A percentile compares a stretch with the other conserved stretches of the same genome.
Conservation (phyloP, 345 rosid species). For the Kandelia obovata region DNA sequence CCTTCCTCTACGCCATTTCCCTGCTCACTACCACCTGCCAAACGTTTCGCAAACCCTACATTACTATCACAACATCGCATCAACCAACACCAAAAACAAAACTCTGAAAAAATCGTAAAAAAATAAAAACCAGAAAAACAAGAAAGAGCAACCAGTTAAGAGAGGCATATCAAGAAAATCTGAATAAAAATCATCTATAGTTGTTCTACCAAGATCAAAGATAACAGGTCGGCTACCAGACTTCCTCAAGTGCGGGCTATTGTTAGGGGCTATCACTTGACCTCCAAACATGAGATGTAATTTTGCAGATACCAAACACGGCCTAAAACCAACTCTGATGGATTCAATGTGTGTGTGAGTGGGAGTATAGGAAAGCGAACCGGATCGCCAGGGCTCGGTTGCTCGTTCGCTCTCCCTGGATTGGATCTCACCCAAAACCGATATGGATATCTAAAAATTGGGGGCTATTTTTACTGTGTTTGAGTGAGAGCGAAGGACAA, state of each 20-base stretch:
- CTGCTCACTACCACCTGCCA: conserved; percentile 41
- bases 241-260: conserved; percentile 81
- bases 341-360: background rate
- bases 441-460: background rate
- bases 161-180: background rate
- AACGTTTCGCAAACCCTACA: conserved; percentile 5
- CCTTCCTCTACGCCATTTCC: conserved; percentile 53
- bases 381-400: background rate
- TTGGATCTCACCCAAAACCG: background rate
- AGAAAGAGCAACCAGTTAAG: background rate
- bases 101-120: too few species aligned
- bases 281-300: conserved; percentile 63
- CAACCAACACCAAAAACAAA: too few species aligned
- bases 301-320: background rate
- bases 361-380: background rate
- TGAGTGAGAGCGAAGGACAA: background rate
- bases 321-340: background rate
- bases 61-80: too few species aligned
- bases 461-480: background rate
- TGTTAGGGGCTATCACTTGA: conserved; percentile 42
- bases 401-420: background rate
- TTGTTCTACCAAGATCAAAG: conserved; percentile 58
- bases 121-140: background rate
- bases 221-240: conserved; percentile 71
- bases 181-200: background rate